These are phyloP conservation scores for Fusarium sp. DNA, from an alignment of 2,329 filamentous ascomycete genomes.

Conservation along the genomic window DNA sequence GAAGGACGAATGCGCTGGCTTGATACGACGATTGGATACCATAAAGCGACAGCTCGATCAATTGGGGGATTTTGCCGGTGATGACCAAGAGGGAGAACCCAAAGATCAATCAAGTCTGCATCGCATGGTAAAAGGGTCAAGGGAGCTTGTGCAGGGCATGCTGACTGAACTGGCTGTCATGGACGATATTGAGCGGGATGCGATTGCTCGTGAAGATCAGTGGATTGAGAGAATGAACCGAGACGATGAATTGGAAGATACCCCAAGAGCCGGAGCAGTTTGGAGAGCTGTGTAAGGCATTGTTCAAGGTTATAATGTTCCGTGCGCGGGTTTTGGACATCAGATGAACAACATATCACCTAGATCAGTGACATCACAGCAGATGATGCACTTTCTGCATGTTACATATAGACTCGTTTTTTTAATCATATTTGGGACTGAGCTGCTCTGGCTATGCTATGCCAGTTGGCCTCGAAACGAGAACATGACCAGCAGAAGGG, in stretches of 20 bases:
- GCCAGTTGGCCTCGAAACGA: background rate
- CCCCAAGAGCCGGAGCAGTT: conserved; percentile 57
- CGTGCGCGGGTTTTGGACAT: conserved; percentile 1
- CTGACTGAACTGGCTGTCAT: conserved; percentile 70
- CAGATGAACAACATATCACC: conserved; percentile 3
- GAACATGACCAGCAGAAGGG: background rate
- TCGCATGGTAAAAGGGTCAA: conserved; percentile 59
- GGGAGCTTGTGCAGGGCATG: conserved; percentile 66
- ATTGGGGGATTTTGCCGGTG: conserved; percentile 50
- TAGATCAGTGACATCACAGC: conserved; percentile 20
- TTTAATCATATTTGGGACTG: conserved; percentile 3
- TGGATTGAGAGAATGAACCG: conserved; percentile 68
- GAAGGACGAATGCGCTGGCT: conserved; percentile 65
- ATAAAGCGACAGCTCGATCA: conserved; percentile 62
- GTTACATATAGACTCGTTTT: conserved; percentile 22
- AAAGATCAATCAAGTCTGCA: conserved; percentile 53
- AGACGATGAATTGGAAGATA: conserved; percentile 51
- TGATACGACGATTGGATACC: conserved; percentile 65
- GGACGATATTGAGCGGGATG: conserved; percentile 69
- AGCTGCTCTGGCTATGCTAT: conserved; percentile 15
- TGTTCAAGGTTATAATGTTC: background rate
- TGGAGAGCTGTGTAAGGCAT: conserved; percentile 54
- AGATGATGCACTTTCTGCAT: conserved; percentile 16
- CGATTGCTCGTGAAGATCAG: conserved; percentile 63
- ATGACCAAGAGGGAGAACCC: conserved; percentile 7